Base-by-base conservation (phyloP, 78 protist species). In the Blattamonas nauphoetae region DNA sequence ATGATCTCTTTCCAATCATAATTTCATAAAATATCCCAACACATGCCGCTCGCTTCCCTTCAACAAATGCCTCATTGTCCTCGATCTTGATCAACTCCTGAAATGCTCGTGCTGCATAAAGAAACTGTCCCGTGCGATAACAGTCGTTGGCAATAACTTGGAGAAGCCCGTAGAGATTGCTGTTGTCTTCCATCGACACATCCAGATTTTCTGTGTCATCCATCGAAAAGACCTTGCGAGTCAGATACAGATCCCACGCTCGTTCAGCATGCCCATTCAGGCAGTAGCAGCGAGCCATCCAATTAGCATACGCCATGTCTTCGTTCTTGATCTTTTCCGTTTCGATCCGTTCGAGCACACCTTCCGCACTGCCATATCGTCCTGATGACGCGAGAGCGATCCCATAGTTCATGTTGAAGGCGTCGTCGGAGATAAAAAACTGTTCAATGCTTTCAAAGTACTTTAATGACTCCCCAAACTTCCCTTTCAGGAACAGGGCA, bases 131-230 rank as follows among this genome's bases (percentile, higher is more conserved):
- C 21, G 71, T 55, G 38, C 21, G 71, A 90, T 92, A 95, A 90
- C 97, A 93, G 45, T 93, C 95, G 91, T 93, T 95, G 42, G 95
- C 94, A 36, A 95, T 91, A 35, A 95, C 90, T 83, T 86, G 89
- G 55, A 92, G 92, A 79, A 88, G 42, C 29, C 42, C 81, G 84
- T 82, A 84, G 21, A 45, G 41, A 64, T 83, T 1, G 36, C 1
- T 2, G 3, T 11, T 38, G 6, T 44, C 86, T 6, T 21, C 44
- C 77, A 29, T 46, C 29, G 34, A 4, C 21, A 5, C 2, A 43
- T 42, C 78, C 42, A 64, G 41, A 6, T 91, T 78, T 41, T 41
- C 34, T 87, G 90, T 89, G 11, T 86, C 42, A 44, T 91, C 94
- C n/a, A n/a, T n/a, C n/a, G n/a, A n/a, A n/a, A n/a, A n/a, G n/a